Evolutionary conservation across 495 filamentous ascomycete species (phyloP).

Genomic region (Hypomontagnella submonticulosa): DNA sequence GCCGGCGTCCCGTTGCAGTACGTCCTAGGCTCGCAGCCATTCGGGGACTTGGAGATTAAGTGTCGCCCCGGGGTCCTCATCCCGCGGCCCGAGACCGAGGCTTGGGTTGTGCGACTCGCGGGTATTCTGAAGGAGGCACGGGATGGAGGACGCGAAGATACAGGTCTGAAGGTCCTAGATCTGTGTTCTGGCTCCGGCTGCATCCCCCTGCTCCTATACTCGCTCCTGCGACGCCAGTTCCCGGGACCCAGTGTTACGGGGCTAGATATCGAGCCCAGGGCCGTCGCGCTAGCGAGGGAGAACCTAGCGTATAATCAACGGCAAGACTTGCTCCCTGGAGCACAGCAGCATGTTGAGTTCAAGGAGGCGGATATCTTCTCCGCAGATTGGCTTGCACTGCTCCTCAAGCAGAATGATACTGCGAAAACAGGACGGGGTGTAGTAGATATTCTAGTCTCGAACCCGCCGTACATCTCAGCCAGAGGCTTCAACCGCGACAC

Average conservation of each 20-base stretch:
- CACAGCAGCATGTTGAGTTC: conserved; percentile 57
- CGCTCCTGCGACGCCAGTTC: conserved; percentile 57
- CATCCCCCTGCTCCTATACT: conserved; percentile 78
- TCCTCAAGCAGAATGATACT: conserved; percentile 1
- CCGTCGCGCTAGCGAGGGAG: conserved; percentile 68
- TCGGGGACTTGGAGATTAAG: conserved; percentile 82
- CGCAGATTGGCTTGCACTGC: conserved; percentile 24
- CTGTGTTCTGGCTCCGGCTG: conserved; percentile 93
- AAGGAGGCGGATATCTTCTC: conserved; percentile 65
- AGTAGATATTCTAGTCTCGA: conserved; percentile 82
- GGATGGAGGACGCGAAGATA: background rate
- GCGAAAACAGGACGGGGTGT: background rate
- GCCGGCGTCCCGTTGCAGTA: conserved; percentile 86
- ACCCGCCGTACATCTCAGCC: conserved; percentile 90
- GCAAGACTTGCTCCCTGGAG: background rate
- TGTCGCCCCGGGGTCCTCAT: conserved; percentile 84
- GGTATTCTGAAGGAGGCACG: conserved; percentile 50
- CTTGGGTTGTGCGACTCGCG: conserved; percentile 69
- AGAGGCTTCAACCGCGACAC: conserved; percentile 66
- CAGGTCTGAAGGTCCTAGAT: conserved; percentile 73
- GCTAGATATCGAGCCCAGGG: conserved; percentile 69
- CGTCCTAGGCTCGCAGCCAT: conserved; percentile 87
- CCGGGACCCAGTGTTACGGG: conserved; percentile 51
- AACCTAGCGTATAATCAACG: conserved; percentile 69
- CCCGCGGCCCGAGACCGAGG: conserved; percentile 83